Conservation (phyloP, 495 filamentous ascomycete genomes). For the Penicillium lividum region DNA sequence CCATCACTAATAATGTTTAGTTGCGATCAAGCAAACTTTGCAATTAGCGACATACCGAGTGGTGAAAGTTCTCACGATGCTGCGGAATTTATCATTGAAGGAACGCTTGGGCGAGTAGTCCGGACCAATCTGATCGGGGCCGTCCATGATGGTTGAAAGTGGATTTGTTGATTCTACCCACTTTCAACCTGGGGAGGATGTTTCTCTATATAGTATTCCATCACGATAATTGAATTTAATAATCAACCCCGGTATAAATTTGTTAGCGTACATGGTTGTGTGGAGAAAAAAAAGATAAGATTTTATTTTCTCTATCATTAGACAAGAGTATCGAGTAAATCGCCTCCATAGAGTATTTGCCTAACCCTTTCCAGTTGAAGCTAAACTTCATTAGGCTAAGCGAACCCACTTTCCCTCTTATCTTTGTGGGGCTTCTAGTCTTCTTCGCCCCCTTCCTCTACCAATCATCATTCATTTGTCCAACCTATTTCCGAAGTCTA, state of each 20-base stretch:
- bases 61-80: conserved; percentile 44
- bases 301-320: conserved; percentile 2
- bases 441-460: not conserved
- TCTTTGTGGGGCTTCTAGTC: not conserved
- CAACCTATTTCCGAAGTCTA: not conserved
- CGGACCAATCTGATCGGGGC: conserved; percentile 54
- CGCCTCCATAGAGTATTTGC: too few species aligned
- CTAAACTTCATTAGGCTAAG: not conserved
- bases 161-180: not conserved
- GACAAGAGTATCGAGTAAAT: conserved; percentile 11
- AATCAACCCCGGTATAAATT: not conserved
- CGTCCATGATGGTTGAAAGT: conserved; percentile 36
- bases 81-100: conserved; percentile 36
- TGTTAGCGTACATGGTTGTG: not conserved
- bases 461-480: not conserved
- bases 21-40: conserved; percentile 16
- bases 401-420: not conserved
- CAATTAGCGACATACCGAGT: conserved; percentile 42
- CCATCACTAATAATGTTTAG: conserved; percentile 60
- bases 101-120: conserved; percentile 43
- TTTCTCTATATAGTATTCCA: conserved; percentile 4
- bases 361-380: not conserved
- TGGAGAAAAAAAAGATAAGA: conserved; percentile 1
- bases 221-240: not conserved
- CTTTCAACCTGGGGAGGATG: conserved; percentile 4